Percentiles rank a stretch among this genome's conserved stretches.
These are phyloP conservation scores for Hyaloperonospora arabidopsidis DNA, from an alignment of 352 stramenopile genomes.

Conservation along the genomic window DNA sequence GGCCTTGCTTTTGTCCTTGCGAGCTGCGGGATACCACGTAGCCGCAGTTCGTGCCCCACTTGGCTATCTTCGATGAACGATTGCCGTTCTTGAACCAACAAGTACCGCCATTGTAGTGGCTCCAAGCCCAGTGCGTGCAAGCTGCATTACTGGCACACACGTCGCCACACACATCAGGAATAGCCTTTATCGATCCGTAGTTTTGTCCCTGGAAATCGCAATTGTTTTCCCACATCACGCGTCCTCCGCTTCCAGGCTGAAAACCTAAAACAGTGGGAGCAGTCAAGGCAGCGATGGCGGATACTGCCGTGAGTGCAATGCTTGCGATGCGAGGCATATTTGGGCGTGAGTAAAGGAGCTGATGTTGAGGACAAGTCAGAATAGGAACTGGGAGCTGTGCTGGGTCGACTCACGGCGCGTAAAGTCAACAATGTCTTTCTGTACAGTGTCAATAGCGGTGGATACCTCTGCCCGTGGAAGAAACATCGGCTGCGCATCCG, in stretches of 20 bases:
- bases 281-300: conserved; percentile 6
- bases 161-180: conserved; percentile 28
- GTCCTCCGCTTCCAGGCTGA: conserved; percentile 15
- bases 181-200: conserved; percentile 19
- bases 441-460: background rate
- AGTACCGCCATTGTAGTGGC: conserved; percentile 27
- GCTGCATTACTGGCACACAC: conserved; percentile 20
- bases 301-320: conserved; percentile 10
- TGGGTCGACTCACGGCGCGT: too few species aligned
- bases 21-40: conserved; percentile 19
- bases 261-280: conserved; percentile 6
- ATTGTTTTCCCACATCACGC: conserved; percentile 34
- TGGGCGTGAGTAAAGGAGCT: conserved; percentile 1
- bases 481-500: conserved; percentile 12
- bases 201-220: conserved; percentile 33
- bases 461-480: background rate
- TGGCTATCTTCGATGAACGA: conserved; percentile 11
- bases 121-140: conserved; percentile 40
- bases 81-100: conserved; percentile 39
- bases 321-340: conserved; percentile 7
- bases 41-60: conserved; percentile 30
- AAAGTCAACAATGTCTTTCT: too few species aligned
- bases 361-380: conserved; percentile 15
- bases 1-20: conserved; percentile 9
- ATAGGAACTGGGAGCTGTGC: conserved; percentile 7